Percentiles rank a stretch among this genome's conserved stretches.
phyloP scores from a whole-genome alignment of 192 early-diverging fungal genomes.

The Backusella macrospora region DNA sequence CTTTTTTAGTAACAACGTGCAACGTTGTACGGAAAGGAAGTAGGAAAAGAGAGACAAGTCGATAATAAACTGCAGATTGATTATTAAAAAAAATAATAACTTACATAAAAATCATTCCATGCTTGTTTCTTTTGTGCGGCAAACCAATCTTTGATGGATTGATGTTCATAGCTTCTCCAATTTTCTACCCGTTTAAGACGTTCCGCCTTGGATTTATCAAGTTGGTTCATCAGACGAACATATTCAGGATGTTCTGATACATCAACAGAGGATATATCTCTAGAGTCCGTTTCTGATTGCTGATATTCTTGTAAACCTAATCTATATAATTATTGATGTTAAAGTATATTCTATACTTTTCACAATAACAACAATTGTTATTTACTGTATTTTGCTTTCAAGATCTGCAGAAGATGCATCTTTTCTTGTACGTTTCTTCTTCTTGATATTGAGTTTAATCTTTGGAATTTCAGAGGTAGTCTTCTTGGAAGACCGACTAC shows the following conservation, averaged over 20 bases:
- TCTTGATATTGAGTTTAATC: neutral
- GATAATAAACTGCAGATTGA: neutral
- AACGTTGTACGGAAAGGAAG: constrained; percentile 8
- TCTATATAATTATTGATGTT: neutral
- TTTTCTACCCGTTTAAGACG: neutral
- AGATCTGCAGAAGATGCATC: constrained; percentile 6
- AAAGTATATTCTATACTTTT: neutral
- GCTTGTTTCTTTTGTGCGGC: constrained; percentile 23
- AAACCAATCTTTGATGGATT: constrained; percentile 20
- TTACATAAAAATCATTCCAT: constrained; percentile 25
- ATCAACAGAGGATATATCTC: neutral
- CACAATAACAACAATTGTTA: neutral
- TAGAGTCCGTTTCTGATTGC: neutral
- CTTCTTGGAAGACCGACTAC: constrained; percentile 19
- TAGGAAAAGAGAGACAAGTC: neutral
- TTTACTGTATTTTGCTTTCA: constrained; percentile 12
- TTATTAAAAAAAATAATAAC: neutral
- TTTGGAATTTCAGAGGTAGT: neutral
- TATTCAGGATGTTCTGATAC: constrained; percentile 18
- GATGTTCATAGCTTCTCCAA: constrained; percentile 19
- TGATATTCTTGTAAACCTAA: neutral
- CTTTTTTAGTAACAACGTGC: neutral
- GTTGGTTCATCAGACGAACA: constrained; percentile 17
- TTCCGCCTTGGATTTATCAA: constrained; percentile 13
- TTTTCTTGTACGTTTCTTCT: constrained; percentile 8